Evolutionary conservation across 139 green algal genomes (phyloP).

Genomic region (Chloropicon primus): DNA sequence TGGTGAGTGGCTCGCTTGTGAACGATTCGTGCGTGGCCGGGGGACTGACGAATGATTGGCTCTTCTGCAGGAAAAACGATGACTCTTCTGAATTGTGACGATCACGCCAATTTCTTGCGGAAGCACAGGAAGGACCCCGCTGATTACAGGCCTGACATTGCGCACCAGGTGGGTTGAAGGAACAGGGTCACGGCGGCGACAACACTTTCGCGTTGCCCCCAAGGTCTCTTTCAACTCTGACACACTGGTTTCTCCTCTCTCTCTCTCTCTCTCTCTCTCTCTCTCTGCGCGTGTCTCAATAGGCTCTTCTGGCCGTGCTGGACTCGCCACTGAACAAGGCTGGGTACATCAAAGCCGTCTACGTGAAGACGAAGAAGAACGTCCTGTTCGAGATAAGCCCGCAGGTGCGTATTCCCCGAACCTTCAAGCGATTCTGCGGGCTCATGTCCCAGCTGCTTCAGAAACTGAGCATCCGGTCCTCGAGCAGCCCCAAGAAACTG

Average conservation of each 20-base stretch:
- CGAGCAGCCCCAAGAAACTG: conserved; percentile 89
- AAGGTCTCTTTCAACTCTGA: background rate
- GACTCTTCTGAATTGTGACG: conserved; percentile 88
- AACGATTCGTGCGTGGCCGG: too few relatives aligned
- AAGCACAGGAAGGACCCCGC: conserved; percentile 75
- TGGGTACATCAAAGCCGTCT: conserved; percentile 60
- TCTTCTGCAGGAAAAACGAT: conserved; percentile 94
- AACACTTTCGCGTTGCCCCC: background rate
- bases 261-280: too few relatives aligned
- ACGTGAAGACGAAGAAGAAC: conserved; percentile 42
- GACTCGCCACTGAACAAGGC: conserved; percentile 88
- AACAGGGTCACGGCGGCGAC: background rate
- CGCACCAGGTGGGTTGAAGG: conserved; percentile 58
- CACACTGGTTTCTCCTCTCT: background rate
- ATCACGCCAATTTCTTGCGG: conserved; percentile 79
- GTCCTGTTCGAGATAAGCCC: conserved; percentile 87
- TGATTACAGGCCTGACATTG: conserved; percentile 83
- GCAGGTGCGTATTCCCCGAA: conserved; percentile 79
- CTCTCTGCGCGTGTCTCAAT: background rate
- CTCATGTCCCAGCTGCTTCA: conserved; percentile 93
- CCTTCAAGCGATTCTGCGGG: conserved; percentile 86
- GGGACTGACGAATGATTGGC: too few relatives aligned
- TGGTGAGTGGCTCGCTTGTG: too few relatives aligned
- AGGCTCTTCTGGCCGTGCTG: conserved; percentile 81
- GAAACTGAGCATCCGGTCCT: conserved; percentile 89